Percentiles rank a stretch among this genome's conserved stretches.
These are phyloP conservation scores for Thamnidium elegans DNA, from an alignment of 192 early-diverging fungal genomes.

Conservation along the genomic window DNA sequence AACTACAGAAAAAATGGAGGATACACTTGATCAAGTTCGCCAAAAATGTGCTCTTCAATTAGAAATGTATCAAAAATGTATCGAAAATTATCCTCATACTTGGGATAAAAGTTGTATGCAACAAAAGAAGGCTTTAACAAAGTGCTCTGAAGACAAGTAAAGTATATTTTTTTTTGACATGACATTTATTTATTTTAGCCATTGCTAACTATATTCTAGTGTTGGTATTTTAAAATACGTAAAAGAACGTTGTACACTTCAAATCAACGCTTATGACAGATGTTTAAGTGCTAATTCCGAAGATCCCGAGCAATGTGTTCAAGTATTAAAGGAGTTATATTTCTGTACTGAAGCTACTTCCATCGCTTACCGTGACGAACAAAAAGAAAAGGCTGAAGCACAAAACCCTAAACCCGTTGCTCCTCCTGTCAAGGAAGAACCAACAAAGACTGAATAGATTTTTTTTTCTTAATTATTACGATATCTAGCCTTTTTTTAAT, in stretches of 20 bases:
- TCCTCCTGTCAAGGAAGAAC: neutral
- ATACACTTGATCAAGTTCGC: slow-evolving; percentile 52
- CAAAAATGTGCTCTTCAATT: slow-evolving; percentile 57
- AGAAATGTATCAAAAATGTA: slow-evolving; percentile 53
- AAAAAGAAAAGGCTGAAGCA: slow-evolving; percentile 9
- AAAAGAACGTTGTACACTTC: slow-evolving; percentile 50
- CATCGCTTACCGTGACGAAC: slow-evolving; percentile 29
- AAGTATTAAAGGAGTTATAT: slow-evolving; percentile 49
- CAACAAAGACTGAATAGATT: slow-evolving; percentile 2
- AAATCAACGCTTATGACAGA: slow-evolving; percentile 51
- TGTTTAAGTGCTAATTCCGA: slow-evolving; percentile 49
- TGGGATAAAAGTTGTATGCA: slow-evolving; percentile 56
- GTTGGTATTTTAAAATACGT: slow-evolving; percentile 58
- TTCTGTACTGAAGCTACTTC: slow-evolving; percentile 50
- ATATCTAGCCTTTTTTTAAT: slow-evolving; percentile 1
- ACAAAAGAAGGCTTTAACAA: slow-evolving; percentile 52
- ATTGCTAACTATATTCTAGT: slow-evolving; percentile 24
- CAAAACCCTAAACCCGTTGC: slow-evolving; percentile 2
- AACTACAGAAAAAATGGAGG: slow-evolving; percentile 41
- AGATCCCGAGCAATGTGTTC: slow-evolving; percentile 47
- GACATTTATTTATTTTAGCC: slow-evolving; percentile 1
- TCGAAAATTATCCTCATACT: slow-evolving; percentile 49
- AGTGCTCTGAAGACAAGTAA: slow-evolving; percentile 61
- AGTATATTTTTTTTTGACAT: slow-evolving; percentile 1
- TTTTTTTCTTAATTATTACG: slow-evolving; percentile 1